Conservation (phyloP, 129 eudicot genomes). For the Helichrysum umbraculigerum region DNA sequence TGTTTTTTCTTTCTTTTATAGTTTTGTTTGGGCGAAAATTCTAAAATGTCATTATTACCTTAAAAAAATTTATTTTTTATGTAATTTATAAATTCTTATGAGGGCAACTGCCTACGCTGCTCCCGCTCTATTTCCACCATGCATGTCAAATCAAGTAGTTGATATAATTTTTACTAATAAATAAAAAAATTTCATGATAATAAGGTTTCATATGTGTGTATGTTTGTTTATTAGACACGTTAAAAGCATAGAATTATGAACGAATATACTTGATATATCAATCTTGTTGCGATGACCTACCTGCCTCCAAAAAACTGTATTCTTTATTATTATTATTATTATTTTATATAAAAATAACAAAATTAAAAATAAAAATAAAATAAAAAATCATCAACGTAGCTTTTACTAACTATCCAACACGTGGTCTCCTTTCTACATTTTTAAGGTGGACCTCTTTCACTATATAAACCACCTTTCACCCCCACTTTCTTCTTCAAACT, state of each 20-base stretch:
- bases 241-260: conserved; percentile 21
- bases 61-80: no score
- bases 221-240: conserved; percentile 16
- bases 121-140: no score
- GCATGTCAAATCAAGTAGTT: not conserved
- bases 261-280: conserved; percentile 35
- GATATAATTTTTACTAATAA: no score
- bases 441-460: conserved; percentile 50
- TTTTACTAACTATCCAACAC: conserved; percentile 44
- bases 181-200: not conserved
- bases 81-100: no score
- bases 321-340: not conserved
- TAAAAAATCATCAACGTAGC: conserved; percentile 11
- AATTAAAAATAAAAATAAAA: not conserved
- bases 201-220: not conserved
- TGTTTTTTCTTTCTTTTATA: no score
- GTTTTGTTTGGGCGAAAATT: no score
- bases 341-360: not conserved
- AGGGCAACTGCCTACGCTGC: no score
- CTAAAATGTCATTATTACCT: no score
- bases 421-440: conserved; percentile 48
- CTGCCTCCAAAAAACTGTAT: conserved; percentile 32
- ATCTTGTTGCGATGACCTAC: conserved; percentile 36
- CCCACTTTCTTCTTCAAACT: conserved; percentile 36
- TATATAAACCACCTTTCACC: conserved; percentile 21